These are phyloP conservation scores for Ambrosiella beaveri DNA, from an alignment of 2,329 filamentous ascomycete genomes.

Conservation along the genomic window DNA sequence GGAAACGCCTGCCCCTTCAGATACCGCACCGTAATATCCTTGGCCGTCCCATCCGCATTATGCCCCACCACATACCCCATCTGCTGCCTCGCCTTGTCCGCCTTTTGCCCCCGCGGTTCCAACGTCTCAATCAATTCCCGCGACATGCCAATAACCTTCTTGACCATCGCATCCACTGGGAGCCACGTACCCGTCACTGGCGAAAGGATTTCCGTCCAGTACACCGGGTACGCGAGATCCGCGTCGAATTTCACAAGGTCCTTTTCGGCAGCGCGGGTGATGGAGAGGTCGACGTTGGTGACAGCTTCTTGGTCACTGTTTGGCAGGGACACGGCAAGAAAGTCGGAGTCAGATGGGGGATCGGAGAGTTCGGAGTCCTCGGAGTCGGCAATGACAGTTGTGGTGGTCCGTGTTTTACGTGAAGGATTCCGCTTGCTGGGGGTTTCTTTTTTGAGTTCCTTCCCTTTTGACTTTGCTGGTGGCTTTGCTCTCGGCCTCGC, in stretches of 20 bases:
- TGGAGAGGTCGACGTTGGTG: conserved; percentile 11
- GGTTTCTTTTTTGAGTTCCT: background rate
- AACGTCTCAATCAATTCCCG: conserved; percentile 56
- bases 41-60: conserved; percentile 70
- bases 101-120: conserved; percentile 66
- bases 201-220: conserved; percentile 85
- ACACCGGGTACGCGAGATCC: conserved; percentile 69
- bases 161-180: conserved; percentile 60
- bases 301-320: conserved; percentile 45
- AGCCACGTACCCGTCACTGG: conserved; percentile 64
- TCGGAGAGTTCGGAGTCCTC: conserved; percentile 13
- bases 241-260: conserved; percentile 42
- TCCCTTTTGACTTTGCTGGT: background rate
- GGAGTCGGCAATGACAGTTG: conserved; percentile 1
- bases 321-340: conserved; percentile 22
- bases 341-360: background rate
- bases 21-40: conserved; percentile 88
- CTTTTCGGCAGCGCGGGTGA: background rate
- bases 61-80: conserved; percentile 80
- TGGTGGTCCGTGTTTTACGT: background rate
- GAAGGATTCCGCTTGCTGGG: conserved; percentile 8
- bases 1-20: conserved; percentile 66
- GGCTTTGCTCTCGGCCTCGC: background rate
- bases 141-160: conserved; percentile 50
- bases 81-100: conserved; percentile 73